phyloP scores from a whole-genome alignment of 164 flowering plant genomes.

The Paratinospora sagittata region DNA sequence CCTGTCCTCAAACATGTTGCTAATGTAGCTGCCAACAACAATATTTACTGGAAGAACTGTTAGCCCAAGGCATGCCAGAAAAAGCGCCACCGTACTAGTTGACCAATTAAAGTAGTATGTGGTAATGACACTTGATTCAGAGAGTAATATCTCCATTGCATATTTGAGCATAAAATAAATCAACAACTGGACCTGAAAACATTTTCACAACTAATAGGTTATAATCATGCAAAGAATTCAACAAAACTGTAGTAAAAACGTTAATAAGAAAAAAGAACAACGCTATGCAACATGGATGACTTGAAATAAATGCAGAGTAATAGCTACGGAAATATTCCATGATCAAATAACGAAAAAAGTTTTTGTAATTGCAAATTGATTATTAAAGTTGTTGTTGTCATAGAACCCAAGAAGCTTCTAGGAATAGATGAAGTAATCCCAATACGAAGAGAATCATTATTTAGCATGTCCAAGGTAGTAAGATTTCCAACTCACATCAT shows the following conservation, averaged over 20 bases:
- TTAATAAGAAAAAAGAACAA: not conserved
- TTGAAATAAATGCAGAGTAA: too few species aligned
- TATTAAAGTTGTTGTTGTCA: too few species aligned
- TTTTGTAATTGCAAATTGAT: too few species aligned
- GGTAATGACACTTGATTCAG: slow-evolving; percentile 79
- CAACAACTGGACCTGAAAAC: slow-evolving; percentile 59
- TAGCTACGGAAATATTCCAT: too few species aligned
- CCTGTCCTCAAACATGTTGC: slow-evolving; percentile 86
- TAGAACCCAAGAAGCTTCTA: not conserved
- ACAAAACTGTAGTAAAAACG: not conserved
- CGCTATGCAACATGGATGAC: not conserved
- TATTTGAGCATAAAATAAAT: slow-evolving; percentile 89
- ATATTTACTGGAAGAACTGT: slow-evolving; percentile 84
- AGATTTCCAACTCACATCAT: too few species aligned
- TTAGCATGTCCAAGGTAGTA: too few species aligned
- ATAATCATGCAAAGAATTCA: not conserved
- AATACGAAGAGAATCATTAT: too few species aligned
- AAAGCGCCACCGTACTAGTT: slow-evolving; percentile 56
- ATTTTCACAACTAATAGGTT: not conserved
- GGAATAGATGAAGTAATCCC: not conserved
- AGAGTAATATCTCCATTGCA: slow-evolving; percentile 76
- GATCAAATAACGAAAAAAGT: too few species aligned
- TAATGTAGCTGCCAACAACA: slow-evolving; percentile 70
- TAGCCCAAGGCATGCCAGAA: slow-evolving; percentile 79
- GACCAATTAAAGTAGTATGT: slow-evolving; percentile 71